Evolutionary conservation across 2,329 filamentous ascomycete species (phyloP), one percentile per base, ranked within the genome.

Genomic region (Pseudopithomyces chartarum): DNA sequence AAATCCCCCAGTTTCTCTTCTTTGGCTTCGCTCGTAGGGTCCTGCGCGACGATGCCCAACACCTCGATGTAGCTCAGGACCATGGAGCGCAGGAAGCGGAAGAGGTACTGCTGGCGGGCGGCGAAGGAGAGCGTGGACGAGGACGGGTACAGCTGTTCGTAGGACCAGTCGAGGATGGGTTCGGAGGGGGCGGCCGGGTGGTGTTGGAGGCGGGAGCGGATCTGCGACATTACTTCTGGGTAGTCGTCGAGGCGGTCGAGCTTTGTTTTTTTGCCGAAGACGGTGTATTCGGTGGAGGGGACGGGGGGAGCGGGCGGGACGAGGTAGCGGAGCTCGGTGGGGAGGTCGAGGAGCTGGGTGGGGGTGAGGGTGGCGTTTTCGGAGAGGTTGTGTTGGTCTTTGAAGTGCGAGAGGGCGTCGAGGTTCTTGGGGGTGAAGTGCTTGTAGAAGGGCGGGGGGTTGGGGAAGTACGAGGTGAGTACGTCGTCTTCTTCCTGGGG

Each of bases 21-120:
- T 50, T 87, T 90, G 23, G 84, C 81, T 50, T 87, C 89, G 72
- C 89, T 67, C 3, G 60, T 62, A 10, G 47, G 42, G 8, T 54
- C 44, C 36, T 54, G 43, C 52, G 85, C 83, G 55, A 96, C 80
- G 13, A 90, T 80, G 22, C 92, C 91, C 0, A 90, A 80, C 5
- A 98, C 84, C 70, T 96, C 92, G 43, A 98, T 83, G 70, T 96
- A 98, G 72, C 94, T 96, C 43, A 98, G 81, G 0, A 98, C 82
- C 1, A 97, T 81, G 3, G 90, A 94, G 71, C 96, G 96, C 59
- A 90, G 87, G 29, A 97, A 84, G 49, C 88, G 85, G 66, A 92
- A 89, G 2, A 95, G 85, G 70, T 91, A 83, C 61, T 75, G 79
- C 44, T 81, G 84, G 64, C 79, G 84, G 64, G 80, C 82, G 61